phyloP scores from a whole-genome alignment of 1,139 yeast genomes.

The Debaryomycetaceae sp. region DNA sequence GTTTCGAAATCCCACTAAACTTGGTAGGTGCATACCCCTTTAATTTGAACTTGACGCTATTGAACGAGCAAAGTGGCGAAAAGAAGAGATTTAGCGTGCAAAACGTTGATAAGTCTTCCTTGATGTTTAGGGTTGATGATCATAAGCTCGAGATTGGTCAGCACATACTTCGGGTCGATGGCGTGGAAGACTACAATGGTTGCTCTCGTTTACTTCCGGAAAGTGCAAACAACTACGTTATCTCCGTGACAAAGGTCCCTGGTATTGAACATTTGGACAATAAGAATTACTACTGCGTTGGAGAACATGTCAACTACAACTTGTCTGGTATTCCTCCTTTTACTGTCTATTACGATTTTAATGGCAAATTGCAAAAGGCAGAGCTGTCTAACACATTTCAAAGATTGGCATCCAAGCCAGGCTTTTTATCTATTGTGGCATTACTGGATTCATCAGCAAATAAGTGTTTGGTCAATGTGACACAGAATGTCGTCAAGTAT shows the following conservation, averaged over 20 bases:
- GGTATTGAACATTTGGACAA: slow-evolving; percentile 44
- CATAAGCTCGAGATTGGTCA: slow-evolving; percentile 31
- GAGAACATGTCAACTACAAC: slow-evolving; percentile 78
- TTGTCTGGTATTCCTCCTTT: slow-evolving; percentile 81
- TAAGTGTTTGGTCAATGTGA: slow-evolving; percentile 64
- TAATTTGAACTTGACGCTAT: slow-evolving; percentile 48
- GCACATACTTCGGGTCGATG: slow-evolving; percentile 56
- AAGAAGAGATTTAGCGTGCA: slow-evolving; percentile 11
- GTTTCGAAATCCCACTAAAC: slow-evolving; percentile 51
- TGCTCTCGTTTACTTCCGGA: slow-evolving; percentile 50
- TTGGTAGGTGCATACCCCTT: slow-evolving; percentile 67
- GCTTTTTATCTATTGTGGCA: slow-evolving; percentile 63
- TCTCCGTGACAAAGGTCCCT: slow-evolving; percentile 76
- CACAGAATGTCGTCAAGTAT: slow-evolving; percentile 30
- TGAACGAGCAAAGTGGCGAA: slow-evolving; percentile 31
- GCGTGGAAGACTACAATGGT: slow-evolving; percentile 66
- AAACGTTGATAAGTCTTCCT: slow-evolving; percentile 12
- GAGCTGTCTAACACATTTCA: slow-evolving; percentile 53
- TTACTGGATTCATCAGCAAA: slow-evolving; percentile 71
- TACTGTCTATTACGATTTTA: slow-evolving; percentile 68
- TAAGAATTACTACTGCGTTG: slow-evolving; percentile 71
- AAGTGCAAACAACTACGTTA: slow-evolving; percentile 31
- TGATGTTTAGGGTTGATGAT: slow-evolving; percentile 12
- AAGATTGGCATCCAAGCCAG: slow-evolving; percentile 80
- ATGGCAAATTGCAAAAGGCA: slow-evolving; percentile 58